phyloP scores from a whole-genome alignment of 139 green algal species.

The Chlorella sp. region DNA sequence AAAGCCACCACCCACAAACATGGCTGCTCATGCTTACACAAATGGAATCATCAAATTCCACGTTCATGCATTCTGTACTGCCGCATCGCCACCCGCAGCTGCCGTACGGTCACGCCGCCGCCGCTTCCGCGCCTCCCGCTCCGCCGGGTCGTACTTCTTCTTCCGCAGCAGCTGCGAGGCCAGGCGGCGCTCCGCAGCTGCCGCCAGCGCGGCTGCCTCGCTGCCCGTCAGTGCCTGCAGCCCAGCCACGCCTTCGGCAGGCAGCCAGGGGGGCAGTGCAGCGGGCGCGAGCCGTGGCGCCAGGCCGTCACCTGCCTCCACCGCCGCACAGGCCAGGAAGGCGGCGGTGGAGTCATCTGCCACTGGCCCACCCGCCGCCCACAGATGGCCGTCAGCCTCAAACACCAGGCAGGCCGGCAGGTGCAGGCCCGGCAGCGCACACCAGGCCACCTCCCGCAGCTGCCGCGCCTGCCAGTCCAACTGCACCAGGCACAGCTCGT shows the following conservation, averaged over 20 bases:
- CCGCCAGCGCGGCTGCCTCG: slow-evolving; percentile 5
- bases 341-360: slow-evolving; percentile 16
- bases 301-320: background rate
- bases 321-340: slow-evolving; percentile 16
- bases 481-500: slow-evolving; percentile 53
- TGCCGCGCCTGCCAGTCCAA: slow-evolving; percentile 11
- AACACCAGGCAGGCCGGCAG: slow-evolving; percentile 63
- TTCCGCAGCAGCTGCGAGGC: slow-evolving; percentile 32
- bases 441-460: background rate
- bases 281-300: background rate
- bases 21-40: too few species aligned
- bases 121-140: slow-evolving; percentile 14
- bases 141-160: background rate
- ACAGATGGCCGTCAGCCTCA: slow-evolving; percentile 55
- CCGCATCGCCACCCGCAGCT: background rate
- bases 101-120: slow-evolving; percentile 12
- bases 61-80: background rate
- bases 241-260: background rate
- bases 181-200: slow-evolving; percentile 3
- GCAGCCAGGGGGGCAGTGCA: slow-evolving; percentile 5
- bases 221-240: slow-evolving; percentile 15
- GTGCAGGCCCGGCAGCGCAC: slow-evolving; percentile 44
- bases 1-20: too few species aligned
- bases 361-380: slow-evolving; percentile 54
- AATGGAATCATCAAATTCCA: too few species aligned